phyloP scores from a whole-genome alignment of 768 basidiomycete genomes.

The Sutorius australiensis region DNA sequence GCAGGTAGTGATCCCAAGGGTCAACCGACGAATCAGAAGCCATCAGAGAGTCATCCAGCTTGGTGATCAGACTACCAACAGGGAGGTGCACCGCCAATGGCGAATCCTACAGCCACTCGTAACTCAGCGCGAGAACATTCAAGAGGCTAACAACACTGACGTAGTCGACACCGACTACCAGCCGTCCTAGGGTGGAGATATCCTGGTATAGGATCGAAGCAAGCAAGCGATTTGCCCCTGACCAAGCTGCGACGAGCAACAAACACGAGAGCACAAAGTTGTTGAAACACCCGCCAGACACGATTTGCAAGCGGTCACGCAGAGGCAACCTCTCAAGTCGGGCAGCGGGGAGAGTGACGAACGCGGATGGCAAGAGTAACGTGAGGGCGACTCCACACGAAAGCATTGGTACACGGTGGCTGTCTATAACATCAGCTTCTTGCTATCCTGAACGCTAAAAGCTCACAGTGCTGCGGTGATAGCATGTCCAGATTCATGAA shows the following conservation, averaged over 20 bases:
- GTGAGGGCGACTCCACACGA: conserved; percentile 61
- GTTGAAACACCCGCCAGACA: conserved; percentile 75
- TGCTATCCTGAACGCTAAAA: not conserved
- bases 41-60: conserved; percentile 60
- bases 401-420: conserved; percentile 61
- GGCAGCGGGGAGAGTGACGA: conserved; percentile 56
- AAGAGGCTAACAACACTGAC: conserved; percentile 37
- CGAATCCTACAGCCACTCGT: conserved; percentile 45
- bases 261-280: conserved; percentile 61
- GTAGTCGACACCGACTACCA: conserved; percentile 50
- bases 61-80: conserved; percentile 55
- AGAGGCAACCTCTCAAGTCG: conserved; percentile 36
- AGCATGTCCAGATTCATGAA: conserved; percentile 82
- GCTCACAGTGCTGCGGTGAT: conserved; percentile 65
- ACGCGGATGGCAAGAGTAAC: conserved; percentile 67
- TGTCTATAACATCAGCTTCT: conserved; percentile 27
- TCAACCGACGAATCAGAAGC: conserved; percentile 26
- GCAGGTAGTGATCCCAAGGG: conserved; percentile 48
- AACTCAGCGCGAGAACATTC: conserved; percentile 4
- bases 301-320: conserved; percentile 52
- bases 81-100: conserved; percentile 55
- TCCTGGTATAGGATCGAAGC: conserved; percentile 48
- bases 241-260: conserved; percentile 37
- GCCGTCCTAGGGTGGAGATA: conserved; percentile 45
- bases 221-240: conserved; percentile 26